Base-by-base conservation (phyloP, 2,329 filamentous ascomycete genomes). In the Helminthosporium solani region DNA sequence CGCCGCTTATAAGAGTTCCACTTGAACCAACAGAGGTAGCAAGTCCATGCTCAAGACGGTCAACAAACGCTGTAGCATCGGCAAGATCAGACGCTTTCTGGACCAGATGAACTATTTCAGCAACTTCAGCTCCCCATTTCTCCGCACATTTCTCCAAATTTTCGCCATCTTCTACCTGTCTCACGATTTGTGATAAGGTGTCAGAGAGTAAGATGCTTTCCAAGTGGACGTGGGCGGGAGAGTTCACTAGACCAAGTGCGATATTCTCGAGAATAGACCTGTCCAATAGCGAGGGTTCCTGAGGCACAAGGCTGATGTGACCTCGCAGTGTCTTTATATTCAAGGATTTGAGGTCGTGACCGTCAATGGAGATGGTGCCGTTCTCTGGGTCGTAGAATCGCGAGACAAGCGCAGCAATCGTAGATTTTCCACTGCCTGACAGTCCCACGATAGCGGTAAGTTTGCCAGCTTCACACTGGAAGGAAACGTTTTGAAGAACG, bases 291-390 rank as follows among this genome's bases (percentile, higher is more conserved):
- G 72, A 73, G 1, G 78, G 75, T 39, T 80, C 77, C 53, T 80
- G 78, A 35, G 77, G 76, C 2, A 80, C 78, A 1, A 71, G 57
- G 33, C 67, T 65, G 36, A 73, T 69, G 43, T 61, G 63, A 4
- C 70, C 66, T 41, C 72, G 52, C 9, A 73, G 49, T 15, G 56
- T 57, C 19, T 63, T 61, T 5, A 72, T 55, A 38, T 74, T 73
- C 15, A 74, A 52, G 7, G 67, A 56, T 14, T 58, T 63, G 28
- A 75, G 48, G 42, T 73, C 64, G 7, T 60, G 53, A 47, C 86
- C 89, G 33, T 75, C 71, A 5, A 75, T 77, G 46, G 82, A 88
- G 31, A 66, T 34, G 34, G 84, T 85, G 6, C 94, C 58, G 15
- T 65, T 59, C n/a, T 58, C 52, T 2, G 71, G 68, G 43, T 75